Percentiles rank a stretch among this genome's conserved stretches.
phyloP scores from a whole-genome alignment of 2,329 filamentous ascomycete species.

The Phaeosphaeriaceae sp. region DNA sequence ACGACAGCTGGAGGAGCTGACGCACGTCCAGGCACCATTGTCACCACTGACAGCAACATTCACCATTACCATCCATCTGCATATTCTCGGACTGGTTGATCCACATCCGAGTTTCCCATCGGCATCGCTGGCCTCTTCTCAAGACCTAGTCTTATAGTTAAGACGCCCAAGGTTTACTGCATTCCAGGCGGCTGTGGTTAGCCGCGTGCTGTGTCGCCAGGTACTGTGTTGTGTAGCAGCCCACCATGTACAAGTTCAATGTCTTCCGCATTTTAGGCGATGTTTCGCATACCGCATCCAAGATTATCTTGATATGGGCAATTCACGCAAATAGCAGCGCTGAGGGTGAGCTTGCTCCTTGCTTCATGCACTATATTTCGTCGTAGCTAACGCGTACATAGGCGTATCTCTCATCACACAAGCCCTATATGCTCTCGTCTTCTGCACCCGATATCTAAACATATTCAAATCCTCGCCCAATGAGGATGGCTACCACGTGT shows the following conservation, averaged over 20 bases:
- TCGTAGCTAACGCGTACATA: conserved; percentile 39
- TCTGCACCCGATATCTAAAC: conserved; percentile 85
- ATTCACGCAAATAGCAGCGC: conserved; percentile 89
- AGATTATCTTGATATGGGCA: conserved; percentile 87
- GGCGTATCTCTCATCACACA: conserved; percentile 93
- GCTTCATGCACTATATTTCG: not conserved
- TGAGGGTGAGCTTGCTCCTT: conserved; percentile 64
- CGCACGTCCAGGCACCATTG: conserved; percentile 1
- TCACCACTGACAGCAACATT: conserved; percentile 4
- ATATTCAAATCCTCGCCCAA: conserved; percentile 64
- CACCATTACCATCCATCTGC: not conserved
- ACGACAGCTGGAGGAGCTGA: not conserved
- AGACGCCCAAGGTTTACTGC: conserved; percentile 2
- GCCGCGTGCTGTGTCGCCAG: conserved; percentile 31
- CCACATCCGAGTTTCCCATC: conserved; percentile 2
- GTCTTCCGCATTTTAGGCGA: conserved; percentile 81
- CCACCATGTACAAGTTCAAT: conserved; percentile 46
- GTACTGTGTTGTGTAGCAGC: conserved; percentile 15
- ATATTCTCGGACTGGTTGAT: not conserved
- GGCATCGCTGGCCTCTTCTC: conserved; percentile 3
- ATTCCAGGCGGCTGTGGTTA: conserved; percentile 29
- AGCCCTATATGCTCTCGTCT: conserved; percentile 83
- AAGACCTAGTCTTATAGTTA: not conserved
- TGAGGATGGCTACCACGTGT: conserved; percentile 41
- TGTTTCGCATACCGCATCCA: conserved; percentile 82